A percentile compares a stretch with the other conserved stretches of the same genome.
Conservation (phyloP, 1,139 yeast genomes). For the Protomyces macrosporus region DNA sequence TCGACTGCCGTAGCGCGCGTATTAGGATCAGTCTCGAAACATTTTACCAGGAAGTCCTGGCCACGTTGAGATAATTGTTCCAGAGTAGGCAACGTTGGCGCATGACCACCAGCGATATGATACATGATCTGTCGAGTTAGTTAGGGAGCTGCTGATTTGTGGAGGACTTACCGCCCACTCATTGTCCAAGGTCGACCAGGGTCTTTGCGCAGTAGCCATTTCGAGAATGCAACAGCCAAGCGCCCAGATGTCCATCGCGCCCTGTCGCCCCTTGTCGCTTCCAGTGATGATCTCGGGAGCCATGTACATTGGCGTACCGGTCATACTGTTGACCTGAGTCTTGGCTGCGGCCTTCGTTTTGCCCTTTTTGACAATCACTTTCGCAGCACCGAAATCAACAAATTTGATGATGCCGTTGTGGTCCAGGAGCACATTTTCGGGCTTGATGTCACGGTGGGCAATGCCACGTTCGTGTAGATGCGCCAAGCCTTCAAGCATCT, state of each 20-base stretch:
- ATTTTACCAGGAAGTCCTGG: conserved; percentile 60
- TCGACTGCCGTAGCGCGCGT: conserved; percentile 81
- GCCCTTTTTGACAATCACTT: conserved; percentile 64
- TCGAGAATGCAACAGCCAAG: conserved; percentile 93
- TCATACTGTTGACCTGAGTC: conserved; percentile 51
- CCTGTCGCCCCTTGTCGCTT: conserved; percentile 56
- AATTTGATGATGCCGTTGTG: conserved; percentile 65
- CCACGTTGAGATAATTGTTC: conserved; percentile 78
- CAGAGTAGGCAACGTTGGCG: conserved; percentile 73
- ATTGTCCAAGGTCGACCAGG: conserved; percentile 77
- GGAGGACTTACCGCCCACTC: conserved; percentile 68
- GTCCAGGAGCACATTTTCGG: conserved; percentile 80
- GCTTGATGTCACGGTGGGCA: conserved; percentile 93
- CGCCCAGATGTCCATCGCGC: conserved; percentile 62
- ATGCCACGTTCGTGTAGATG: conserved; percentile 94
- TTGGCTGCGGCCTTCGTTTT: conserved; percentile 34
- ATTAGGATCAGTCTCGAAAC: conserved; percentile 77
- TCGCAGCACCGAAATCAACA: conserved; percentile 79
- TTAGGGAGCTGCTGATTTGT: neutral
- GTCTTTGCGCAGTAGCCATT: conserved; percentile 63
- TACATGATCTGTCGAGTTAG: conserved; percentile 58
- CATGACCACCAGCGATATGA: conserved; percentile 92
- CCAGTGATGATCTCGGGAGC: conserved; percentile 96
- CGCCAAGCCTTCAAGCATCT: conserved; percentile 91
- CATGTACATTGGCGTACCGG: conserved; percentile 99